Base-by-base conservation (phyloP, 1,284 basidiomycete genomes). In the Leccinum pachyderme region DNA sequence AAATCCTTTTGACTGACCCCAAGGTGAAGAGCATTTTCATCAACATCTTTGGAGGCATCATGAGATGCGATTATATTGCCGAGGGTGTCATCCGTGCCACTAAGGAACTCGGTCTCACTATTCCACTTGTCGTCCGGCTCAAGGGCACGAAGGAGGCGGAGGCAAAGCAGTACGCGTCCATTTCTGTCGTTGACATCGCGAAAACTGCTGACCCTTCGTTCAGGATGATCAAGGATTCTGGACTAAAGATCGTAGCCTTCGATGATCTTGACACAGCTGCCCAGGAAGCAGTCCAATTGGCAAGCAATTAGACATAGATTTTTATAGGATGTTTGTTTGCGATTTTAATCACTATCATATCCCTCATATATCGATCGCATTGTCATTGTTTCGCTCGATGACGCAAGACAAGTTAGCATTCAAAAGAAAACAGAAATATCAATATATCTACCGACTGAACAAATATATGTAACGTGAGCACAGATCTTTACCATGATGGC, bases 21-120 rank as follows among this genome's bases (percentile, higher is more conserved):
- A 90, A 93, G 69, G 96, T 99, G 65, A 95, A 95, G 81, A 93
- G 92, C 56, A 99, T 99, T 71, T 98, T 99, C 75, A 97, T 99
- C 76, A 99, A 99, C 80, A 95, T 96, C 73, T 95, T 92, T 65
- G 89, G 89, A 63, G 89, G 87, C 71, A 99, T 98, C 77, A 99
- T 99, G 94, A 88, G 96, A 68, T 99, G 96, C 70, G 97, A 99
- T 71, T 92, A 94, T 69, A 95, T 95, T 64, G 93, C 94, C 15
- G 93, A 96, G 76, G 96, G 96, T 73, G 96, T 99, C 71, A 98
- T 99, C 79, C 94, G 93, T 70, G 96, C 96, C 25, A 94, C 95
- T 47, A 92, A 93, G 74, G 95, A 98, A 72, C 81, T 99, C 41
- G 75, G 86, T 49, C 76, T 99, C 55, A 81, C 73, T 15, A 89